Evolutionary conservation across 192 early-diverging fungal species (phyloP), one percentile per base, ranked within the genome.

Genomic region (Tieghemiomyces parasiticus): DNA sequence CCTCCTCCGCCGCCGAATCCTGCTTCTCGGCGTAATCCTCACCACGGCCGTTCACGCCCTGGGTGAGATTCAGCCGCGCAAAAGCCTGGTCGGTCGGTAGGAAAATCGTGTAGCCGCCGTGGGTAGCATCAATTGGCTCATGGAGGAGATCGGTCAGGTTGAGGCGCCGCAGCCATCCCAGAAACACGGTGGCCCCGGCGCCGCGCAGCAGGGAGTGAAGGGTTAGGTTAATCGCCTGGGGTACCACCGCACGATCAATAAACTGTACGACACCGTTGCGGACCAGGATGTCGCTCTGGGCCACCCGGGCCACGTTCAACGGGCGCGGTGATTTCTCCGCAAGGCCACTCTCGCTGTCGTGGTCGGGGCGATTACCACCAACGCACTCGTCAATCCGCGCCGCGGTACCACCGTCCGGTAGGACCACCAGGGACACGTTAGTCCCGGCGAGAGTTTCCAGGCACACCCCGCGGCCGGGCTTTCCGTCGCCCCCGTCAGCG

Each of bases 111-210:
- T 52, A 52, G 6, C 50, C 50, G 1, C 50, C 50, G 2, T 20
- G 26, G 4, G 24, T 28, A 25, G 26, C 50, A 25, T 30, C 24
- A 13, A 28, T 16, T 2, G 50, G 50, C 26, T 24, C 50, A 25
- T 52, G 50, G 20, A 52, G 26, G 26, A 52, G 14, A 13, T 52
- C 22, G 26, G 50, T 52, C 50, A 52, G 16, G 26, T 52, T 52
- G 16, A 52, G 50, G 22, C 50, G 50, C 26, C 26, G 19, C 20
- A 52, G 50, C 50, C 50, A 52, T 14, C 1, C 26, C 14, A 25
- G 30, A 8, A 52, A 52, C 2, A 52, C 30, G 30, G 24, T 24
- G 26, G 50, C 50, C 2, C 50, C 50, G 2, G 50, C 50, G 30
- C 50, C 50, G 26, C 24, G 50, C 14, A 52, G 22, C 26, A 52